These are phyloP conservation scores for Microthlaspi erraticum DNA, from an alignment of 345 rosid species.

Conservation along the genomic window DNA sequence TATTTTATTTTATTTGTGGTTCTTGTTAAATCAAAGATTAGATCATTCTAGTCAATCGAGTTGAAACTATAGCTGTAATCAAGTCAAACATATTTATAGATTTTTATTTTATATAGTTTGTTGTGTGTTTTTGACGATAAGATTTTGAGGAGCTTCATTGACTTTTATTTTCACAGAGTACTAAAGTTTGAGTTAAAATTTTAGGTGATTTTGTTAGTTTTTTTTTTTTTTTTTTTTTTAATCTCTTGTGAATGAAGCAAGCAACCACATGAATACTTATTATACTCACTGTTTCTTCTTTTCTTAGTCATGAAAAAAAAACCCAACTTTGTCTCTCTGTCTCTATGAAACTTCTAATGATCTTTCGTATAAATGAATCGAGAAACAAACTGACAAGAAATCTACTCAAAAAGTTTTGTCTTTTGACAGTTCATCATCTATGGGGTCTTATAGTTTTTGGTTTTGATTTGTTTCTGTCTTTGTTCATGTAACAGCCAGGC, in stretches of 20 bases:
- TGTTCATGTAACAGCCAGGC: conserved; percentile 36
- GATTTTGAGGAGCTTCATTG: conserved; percentile 11
- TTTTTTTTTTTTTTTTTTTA: background rate
- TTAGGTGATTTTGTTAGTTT: background rate
- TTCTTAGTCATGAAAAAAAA: background rate
- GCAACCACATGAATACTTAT: conserved; percentile 6
- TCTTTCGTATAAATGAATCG: conserved; percentile 28
- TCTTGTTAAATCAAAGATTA: conserved; percentile 37
- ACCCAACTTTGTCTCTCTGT: conserved; percentile 30
- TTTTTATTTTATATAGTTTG: too few relatives aligned
- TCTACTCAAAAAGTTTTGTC: conserved; percentile 35
- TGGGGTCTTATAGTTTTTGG: conserved; percentile 29
- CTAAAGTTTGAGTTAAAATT: background rate
- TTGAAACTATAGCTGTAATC: conserved; percentile 27
- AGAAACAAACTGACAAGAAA: conserved; percentile 42
- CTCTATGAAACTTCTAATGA: conserved; percentile 39
- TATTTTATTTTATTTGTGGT: conserved; percentile 34
- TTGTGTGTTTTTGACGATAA: background rate
- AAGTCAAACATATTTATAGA: conserved; percentile 38
- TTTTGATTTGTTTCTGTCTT: conserved; percentile 19
- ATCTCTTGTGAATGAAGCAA: conserved; percentile 2
- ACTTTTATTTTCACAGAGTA: background rate
- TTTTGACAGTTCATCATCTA: conserved; percentile 42
- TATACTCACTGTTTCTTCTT: background rate
- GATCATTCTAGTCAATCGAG: conserved; percentile 36